These are phyloP conservation scores for Heteromeles arbutifolia DNA, from an alignment of 306 rosid genomes.

Conservation along the genomic window DNA sequence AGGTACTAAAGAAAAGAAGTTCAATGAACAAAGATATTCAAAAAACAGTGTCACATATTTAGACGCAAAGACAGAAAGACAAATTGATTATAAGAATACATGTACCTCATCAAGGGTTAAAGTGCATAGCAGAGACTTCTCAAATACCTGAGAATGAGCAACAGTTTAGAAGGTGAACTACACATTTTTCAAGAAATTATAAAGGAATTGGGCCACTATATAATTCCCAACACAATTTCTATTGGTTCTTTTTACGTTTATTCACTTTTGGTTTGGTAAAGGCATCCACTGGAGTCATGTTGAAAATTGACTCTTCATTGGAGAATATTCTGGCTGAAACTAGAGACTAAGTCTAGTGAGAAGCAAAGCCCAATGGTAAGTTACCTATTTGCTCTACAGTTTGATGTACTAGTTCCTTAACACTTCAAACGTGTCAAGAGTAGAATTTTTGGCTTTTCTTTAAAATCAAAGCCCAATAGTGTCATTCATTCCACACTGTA, in stretches of 20 bases:
- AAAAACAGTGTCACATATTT: background rate
- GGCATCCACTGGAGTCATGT: background rate
- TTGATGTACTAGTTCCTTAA: background rate
- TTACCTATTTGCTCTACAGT: background rate
- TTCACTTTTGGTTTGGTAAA: background rate
- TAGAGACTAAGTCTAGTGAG: background rate
- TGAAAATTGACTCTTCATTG: background rate
- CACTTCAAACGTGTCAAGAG: background rate
- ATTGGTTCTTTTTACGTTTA: background rate
- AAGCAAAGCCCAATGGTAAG: background rate
- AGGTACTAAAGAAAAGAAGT: slow-evolving; percentile 49
- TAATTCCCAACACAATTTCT: background rate
- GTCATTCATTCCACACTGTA: background rate
- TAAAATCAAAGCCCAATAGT: background rate
- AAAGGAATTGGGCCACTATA: background rate
- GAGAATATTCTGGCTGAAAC: background rate
- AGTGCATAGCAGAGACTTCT: slow-evolving; percentile 57
- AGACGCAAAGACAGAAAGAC: background rate
- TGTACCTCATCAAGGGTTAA: slow-evolving; percentile 73
- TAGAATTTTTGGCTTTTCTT: background rate
- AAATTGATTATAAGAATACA: background rate
- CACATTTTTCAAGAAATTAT: background rate
- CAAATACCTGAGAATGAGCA: slow-evolving; percentile 59
- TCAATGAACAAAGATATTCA: slow-evolving; percentile 12
- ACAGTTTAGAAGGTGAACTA: background rate